Evolutionary conservation across 345 rosid genomes (phyloP), one percentile per base, ranked within the genome.

Genomic region (Eucalyptus dawsonii): DNA sequence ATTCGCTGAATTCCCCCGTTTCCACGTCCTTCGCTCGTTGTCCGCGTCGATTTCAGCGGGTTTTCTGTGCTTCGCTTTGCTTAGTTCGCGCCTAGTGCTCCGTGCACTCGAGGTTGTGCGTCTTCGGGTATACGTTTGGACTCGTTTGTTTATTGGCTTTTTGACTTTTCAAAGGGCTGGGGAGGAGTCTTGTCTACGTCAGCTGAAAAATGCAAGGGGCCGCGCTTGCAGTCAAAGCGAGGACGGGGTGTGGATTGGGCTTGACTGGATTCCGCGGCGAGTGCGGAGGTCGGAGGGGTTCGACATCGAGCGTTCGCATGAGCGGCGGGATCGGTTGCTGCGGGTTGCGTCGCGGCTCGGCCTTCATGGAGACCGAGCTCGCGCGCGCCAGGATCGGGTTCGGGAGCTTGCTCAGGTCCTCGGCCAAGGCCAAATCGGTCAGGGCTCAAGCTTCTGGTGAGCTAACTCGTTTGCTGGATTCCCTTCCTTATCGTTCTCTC

Each of bases 361-460:
- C 86, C 86, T 85, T 92, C 27, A 97, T 94, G 99, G 96, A 96
- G 87, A 92, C 96, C 7, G 94, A 94, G 88, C 94, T 97, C 87
- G 92, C 93, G 47, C 96, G 95, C n/a, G 89, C 95, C 13, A 93
- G 89, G 65, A 76, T n/a, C 86, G 91, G 90, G 83, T 90, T 91
- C 76, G 90, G 91, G n/a, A 90, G 83, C 31, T 89, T 93, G 80
- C 93, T 92, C 90, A 85, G 91, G 88, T 90, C 95, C 42, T 91
- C 96, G 25, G 89, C 93, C 80, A 95, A 94, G 93, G 53, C 95
- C 88, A 94, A 95, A 93, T 93, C 96, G 4, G 90, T 95, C 90
- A 95, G 90, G 90, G 94, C 95, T 80, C 95, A 95, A 11, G 94
- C 96, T 87, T 93, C 97, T 86, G 99, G 99, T 97, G 87, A 88